Conservation (phyloP, 352 stramenopile genomes). For the Globisporangium abappressorium region DNA sequence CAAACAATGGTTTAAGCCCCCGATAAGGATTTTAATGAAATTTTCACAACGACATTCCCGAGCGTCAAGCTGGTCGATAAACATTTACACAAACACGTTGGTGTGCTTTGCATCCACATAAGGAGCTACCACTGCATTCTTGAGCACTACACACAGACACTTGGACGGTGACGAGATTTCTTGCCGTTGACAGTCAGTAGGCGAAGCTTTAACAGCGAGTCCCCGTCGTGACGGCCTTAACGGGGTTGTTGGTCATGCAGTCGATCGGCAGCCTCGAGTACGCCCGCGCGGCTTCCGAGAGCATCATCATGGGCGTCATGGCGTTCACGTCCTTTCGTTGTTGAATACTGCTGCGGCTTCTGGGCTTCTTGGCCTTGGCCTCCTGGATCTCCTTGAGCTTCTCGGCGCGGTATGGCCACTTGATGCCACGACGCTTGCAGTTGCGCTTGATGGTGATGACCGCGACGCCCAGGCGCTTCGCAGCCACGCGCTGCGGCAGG, state of each 20-base stretch:
- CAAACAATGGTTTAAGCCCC: no score
- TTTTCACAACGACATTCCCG: background rate
- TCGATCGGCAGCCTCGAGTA: conserved; percentile 40
- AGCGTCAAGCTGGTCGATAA: background rate
- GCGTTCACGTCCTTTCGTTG: conserved; percentile 16
- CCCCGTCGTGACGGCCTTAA: background rate
- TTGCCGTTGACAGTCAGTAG: background rate
- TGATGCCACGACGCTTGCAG: conserved; percentile 53
- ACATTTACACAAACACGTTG: background rate
- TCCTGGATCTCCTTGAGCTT: conserved; percentile 47
- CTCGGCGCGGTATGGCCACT: conserved; percentile 54
- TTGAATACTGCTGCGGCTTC: no score
- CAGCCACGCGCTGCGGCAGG: conserved; percentile 51
- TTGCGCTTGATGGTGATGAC: conserved; percentile 64
- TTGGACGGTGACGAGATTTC: background rate
- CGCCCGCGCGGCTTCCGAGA: conserved; percentile 38
- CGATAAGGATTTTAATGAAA: no score
- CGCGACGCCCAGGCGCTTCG: conserved; percentile 48
- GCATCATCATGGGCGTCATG: conserved; percentile 8
- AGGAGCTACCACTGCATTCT: background rate
- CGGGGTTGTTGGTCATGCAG: conserved; percentile 23
- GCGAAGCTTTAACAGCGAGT: background rate
- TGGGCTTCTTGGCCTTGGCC: conserved; percentile 10
- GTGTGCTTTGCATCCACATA: background rate
- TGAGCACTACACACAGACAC: background rate